Evolutionary conservation across 306 rosid species (phyloP).

Genomic region (Amphicarpaea edgeworthii): DNA sequence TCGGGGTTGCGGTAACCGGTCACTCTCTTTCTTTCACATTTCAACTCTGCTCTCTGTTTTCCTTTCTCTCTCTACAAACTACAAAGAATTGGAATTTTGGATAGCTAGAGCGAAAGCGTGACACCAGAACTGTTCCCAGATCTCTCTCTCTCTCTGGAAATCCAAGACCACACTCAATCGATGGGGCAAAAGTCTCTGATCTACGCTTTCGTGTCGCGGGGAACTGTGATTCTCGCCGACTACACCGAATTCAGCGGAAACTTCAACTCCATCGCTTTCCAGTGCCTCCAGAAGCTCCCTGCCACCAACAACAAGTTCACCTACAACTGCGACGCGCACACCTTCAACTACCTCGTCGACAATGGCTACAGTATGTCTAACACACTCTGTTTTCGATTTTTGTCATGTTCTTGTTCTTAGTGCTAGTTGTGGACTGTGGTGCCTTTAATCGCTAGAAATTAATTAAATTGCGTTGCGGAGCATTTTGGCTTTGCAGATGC

Average conservation of each 20-base stretch:
- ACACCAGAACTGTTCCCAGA: conserved; percentile 7
- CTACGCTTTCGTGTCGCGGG: conserved; percentile 61
- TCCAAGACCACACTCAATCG: not conserved
- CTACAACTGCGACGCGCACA: conserved; percentile 60
- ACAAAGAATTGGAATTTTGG: not conserved
- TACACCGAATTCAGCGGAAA: conserved; percentile 60
- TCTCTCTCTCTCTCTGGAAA: conserved; percentile 13
- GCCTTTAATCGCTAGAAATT: not conserved
- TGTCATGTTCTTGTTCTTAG: not conserved
- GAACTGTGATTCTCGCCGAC: conserved; percentile 56
- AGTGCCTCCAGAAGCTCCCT: conserved; percentile 65
- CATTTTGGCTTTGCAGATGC: not conserved
- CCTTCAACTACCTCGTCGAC: conserved; percentile 60
- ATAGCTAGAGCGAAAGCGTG: not conserved
- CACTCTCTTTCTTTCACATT: no score
- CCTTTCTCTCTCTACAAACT: conserved; percentile 21
- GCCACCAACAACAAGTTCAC: conserved; percentile 60
- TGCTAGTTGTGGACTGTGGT: not conserved
- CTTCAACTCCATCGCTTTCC: conserved; percentile 58
- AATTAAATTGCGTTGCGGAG: not conserved
- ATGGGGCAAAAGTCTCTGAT: conserved; percentile 60
- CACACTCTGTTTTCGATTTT: not conserved
- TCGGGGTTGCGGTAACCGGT: no score
- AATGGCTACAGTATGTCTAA: conserved; percentile 44
- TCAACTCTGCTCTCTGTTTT: not conserved